Evolutionary conservation across 768 basidiomycete species (phyloP).

Genomic region (Hortiboletus flavorubellus): DNA sequence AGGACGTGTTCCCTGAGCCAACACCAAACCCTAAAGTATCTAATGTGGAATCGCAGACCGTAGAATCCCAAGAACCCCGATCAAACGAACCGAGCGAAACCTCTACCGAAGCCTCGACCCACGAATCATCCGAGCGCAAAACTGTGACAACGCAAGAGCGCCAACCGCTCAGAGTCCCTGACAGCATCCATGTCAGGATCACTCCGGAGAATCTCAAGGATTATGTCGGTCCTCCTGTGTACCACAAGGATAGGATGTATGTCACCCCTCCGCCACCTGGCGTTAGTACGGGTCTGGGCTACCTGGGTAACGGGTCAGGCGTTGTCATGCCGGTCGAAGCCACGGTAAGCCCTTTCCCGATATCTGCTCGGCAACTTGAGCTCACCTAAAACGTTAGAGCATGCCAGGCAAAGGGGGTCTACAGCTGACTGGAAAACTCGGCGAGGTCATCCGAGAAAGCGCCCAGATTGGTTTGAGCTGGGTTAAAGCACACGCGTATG

Average conservation of each 20-base stretch:
- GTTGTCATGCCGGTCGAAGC: slow-evolving; percentile 98
- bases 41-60: slow-evolving; percentile 31
- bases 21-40: slow-evolving; percentile 17
- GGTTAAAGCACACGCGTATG: slow-evolving; percentile 88
- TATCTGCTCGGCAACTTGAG: not conserved
- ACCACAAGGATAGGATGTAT: slow-evolving; percentile 94
- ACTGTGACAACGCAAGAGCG: slow-evolving; percentile 74
- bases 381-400: slow-evolving; percentile 43
- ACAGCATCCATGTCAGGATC: slow-evolving; percentile 73
- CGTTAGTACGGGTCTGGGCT: slow-evolving; percentile 93
- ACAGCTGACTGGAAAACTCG: slow-evolving; percentile 94
- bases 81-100: slow-evolving; percentile 34
- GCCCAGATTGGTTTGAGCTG: slow-evolving; percentile 93
- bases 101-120: slow-evolving; percentile 13
- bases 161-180: slow-evolving; percentile 78
- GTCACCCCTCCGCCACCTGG: slow-evolving; percentile 77
- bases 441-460: slow-evolving; percentile 95
- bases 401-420: slow-evolving; percentile 96
- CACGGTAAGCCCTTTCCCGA: slow-evolving; percentile 51
- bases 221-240: slow-evolving; percentile 94
- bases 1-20: slow-evolving; percentile 79
- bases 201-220: slow-evolving; percentile 88
- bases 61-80: slow-evolving; percentile 52
- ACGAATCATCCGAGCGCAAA: slow-evolving; percentile 38
- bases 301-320: slow-evolving; percentile 93